Percentiles rank a stretch among this genome's conserved stretches.
These are phyloP conservation scores for Penicillium janthinellum DNA, from an alignment of 2,329 filamentous ascomycete species.

Conservation along the genomic window DNA sequence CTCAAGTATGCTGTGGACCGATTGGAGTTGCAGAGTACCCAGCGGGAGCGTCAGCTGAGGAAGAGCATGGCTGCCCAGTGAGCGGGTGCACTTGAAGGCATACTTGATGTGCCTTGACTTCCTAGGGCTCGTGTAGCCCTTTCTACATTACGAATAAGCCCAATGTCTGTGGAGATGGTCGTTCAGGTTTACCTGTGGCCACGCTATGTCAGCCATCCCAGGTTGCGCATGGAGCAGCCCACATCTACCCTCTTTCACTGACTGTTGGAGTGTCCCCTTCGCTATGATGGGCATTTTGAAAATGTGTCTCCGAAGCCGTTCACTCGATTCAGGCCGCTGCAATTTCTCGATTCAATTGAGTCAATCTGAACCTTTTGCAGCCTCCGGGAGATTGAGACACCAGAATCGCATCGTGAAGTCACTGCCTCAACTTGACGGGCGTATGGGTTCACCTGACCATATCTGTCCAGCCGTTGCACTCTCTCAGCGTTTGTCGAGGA, in stretches of 20 bases:
- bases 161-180: too few species aligned
- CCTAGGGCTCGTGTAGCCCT: not conserved
- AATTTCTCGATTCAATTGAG: not conserved
- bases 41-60: slow-evolving; percentile 70
- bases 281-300: not conserved
- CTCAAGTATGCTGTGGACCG: slow-evolving; percentile 84
- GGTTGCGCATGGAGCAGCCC: not conserved
- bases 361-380: not conserved
- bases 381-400: not conserved
- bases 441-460: not conserved
- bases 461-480: not conserved
- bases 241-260: not conserved
- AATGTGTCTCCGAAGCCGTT: not conserved
- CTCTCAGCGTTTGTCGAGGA: not conserved
- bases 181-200: not conserved
- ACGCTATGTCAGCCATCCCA: not conserved
- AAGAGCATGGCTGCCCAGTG: slow-evolving; percentile 68
- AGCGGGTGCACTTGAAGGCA: slow-evolving; percentile 6
- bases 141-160: too few species aligned
- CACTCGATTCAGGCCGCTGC: not conserved
- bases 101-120: not conserved
- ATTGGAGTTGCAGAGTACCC: slow-evolving; percentile 80
- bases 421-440: not conserved
- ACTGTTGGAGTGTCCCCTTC: too few species aligned
- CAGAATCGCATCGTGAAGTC: not conserved